Conservation (phyloP, 306 rosid species). For the Chamaecrista fasciculata region DNA sequence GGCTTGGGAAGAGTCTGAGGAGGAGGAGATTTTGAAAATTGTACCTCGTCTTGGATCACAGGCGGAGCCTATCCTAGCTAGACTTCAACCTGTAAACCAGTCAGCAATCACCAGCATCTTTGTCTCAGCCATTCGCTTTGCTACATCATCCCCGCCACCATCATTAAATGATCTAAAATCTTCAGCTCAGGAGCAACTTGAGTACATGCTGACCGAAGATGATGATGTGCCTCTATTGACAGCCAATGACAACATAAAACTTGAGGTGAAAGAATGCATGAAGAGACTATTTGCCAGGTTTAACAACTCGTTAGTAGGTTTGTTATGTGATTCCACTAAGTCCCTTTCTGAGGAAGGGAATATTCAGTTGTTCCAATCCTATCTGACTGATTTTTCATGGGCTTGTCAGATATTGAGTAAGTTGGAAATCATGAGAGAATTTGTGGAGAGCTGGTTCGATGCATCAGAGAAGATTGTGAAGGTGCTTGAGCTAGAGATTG, state of each 20-base stretch:
- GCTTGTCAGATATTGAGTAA: conserved; percentile 60
- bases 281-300: conserved; percentile 59
- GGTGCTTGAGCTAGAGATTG: conserved; percentile 54
- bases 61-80: conserved; percentile 78
- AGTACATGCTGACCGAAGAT: conserved; percentile 94
- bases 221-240: conserved; percentile 74
- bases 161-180: conserved; percentile 69
- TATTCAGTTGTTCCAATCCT: conserved; percentile 48
- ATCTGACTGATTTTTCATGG: conserved; percentile 82
- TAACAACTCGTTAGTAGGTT: conserved; percentile 45
- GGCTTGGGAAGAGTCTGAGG: conserved; percentile 94
- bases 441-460: conserved; percentile 76
- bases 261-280: conserved; percentile 66
- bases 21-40: conserved; percentile 80
- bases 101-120: conserved; percentile 55
- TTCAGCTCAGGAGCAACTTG: conserved; percentile 91
- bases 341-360: conserved; percentile 46
- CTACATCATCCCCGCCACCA: conserved; percentile 69
- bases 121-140: conserved; percentile 67
- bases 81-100: conserved; percentile 81
- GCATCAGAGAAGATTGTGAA: conserved; percentile 73
- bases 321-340: conserved; percentile 50
- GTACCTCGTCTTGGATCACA: conserved; percentile 71
- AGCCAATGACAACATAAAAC: conserved; percentile 61
- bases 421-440: conserved; percentile 80